These are phyloP conservation scores for Alternaria triticina DNA, from an alignment of 2,329 filamentous ascomycete genomes.

Conservation along the genomic window DNA sequence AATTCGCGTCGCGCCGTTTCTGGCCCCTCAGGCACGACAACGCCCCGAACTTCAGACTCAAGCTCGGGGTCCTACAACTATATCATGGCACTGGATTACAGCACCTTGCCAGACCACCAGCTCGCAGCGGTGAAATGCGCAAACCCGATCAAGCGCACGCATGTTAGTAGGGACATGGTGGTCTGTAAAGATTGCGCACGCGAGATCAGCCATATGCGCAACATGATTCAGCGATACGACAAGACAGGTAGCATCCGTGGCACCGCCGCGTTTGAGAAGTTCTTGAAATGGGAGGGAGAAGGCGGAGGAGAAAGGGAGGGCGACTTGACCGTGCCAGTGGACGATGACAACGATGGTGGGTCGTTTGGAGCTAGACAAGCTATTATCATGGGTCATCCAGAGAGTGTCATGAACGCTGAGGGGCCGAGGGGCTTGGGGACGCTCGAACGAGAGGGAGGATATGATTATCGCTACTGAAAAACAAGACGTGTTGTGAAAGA, in stretches of 20 bases:
- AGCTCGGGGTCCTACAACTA: conserved; percentile 18
- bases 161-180: conserved; percentile 31
- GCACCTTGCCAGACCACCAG: conserved; percentile 36
- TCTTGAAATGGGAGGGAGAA: conserved; percentile 34
- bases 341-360: conserved; percentile 17
- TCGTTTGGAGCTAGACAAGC: conserved; percentile 28
- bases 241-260: conserved; percentile 39
- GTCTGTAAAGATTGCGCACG: conserved; percentile 39
- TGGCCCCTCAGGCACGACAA: conserved; percentile 13
- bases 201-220: conserved; percentile 39
- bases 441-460: conserved; percentile 9
- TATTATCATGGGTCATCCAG: conserved; percentile 31
- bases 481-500: background rate
- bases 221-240: conserved; percentile 39
- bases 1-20: conserved; percentile 29
- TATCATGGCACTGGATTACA: conserved; percentile 21
- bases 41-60: conserved; percentile 19
- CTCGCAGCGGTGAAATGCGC: conserved; percentile 28
- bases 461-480: conserved; percentile 5
- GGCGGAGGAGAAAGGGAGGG: conserved; percentile 20
- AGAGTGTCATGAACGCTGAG: conserved; percentile 17
- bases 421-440: conserved; percentile 21
- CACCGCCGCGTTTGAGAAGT: conserved; percentile 38
- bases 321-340: conserved; percentile 29
- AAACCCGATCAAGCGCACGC: conserved; percentile 22